A percentile compares a stretch with the other conserved stretches of the same genome.
phyloP scores from a whole-genome alignment of 495 filamentous ascomycete species.

The Daldinia grandis region DNA sequence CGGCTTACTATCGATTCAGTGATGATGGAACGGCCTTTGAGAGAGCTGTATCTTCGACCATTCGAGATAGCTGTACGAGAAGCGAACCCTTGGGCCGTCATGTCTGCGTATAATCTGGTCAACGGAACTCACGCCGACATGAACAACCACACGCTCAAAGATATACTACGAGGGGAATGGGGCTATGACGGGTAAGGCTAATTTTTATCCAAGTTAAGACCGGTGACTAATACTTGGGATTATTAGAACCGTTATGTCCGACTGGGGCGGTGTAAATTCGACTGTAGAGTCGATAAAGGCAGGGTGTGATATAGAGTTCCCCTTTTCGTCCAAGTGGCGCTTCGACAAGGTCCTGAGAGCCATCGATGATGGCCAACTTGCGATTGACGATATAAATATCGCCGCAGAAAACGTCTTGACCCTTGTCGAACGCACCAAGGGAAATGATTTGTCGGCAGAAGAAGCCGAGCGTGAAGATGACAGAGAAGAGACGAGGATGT shows the following conservation, averaged over 20 bases:
- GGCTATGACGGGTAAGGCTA: conserved; percentile 69
- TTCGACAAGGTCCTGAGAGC: conserved; percentile 71
- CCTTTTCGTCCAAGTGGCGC: conserved; percentile 74
- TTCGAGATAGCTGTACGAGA: conserved; percentile 87
- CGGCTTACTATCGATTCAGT: conserved; percentile 75
- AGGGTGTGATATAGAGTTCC: conserved; percentile 83
- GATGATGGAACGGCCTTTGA: conserved; percentile 74
- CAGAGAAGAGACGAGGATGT: conserved; percentile 67
- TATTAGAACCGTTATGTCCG: conserved; percentile 72
- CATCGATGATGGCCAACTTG: conserved; percentile 67
- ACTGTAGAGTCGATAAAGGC: conserved; percentile 74
- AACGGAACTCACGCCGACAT: conserved; percentile 82
- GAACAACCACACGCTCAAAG: conserved; percentile 72
- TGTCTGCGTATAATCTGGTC: conserved; percentile 87
- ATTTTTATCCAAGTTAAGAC: not conserved
- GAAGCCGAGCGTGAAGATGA: conserved; percentile 70
- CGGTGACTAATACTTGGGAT: conserved; percentile 31
- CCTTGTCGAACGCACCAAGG: conserved; percentile 70
- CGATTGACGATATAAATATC: conserved; percentile 54
- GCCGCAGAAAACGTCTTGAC: conserved; percentile 72
- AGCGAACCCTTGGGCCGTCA: conserved; percentile 77
- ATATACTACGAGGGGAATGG: conserved; percentile 82
- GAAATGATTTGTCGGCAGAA: conserved; percentile 67
- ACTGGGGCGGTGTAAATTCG: conserved; percentile 78
- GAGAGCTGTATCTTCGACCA: conserved; percentile 83